These are phyloP conservation scores for Colletotrichum sojae DNA, from an alignment of 2,329 filamentous ascomycete genomes.

Conservation along the genomic window DNA sequence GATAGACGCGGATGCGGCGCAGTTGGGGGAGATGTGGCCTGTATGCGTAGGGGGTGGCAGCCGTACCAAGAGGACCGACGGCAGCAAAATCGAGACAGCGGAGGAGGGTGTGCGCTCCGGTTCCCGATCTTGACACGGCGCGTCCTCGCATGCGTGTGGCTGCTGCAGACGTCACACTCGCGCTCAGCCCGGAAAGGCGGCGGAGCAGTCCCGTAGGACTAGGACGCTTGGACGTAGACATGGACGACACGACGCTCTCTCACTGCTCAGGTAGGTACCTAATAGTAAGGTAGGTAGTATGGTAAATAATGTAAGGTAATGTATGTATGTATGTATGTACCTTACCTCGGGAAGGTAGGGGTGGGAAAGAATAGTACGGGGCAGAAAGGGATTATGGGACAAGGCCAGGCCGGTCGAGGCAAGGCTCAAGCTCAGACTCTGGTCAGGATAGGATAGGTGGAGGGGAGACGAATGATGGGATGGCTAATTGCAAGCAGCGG, in stretches of 20 bases:
- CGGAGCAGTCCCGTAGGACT: constrained; percentile 44
- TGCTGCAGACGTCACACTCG: constrained; percentile 41
- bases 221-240: constrained; percentile 51
- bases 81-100: constrained; percentile 35
- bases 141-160: constrained; percentile 12
- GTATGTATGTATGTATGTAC: no score
- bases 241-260: not conserved
- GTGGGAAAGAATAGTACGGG: not conserved
- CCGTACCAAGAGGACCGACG: not conserved
- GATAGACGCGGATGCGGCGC: constrained; percentile 38
- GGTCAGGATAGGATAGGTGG: not conserved
- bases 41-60: constrained; percentile 43
- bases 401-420: constrained; percentile 1
- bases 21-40: constrained; percentile 47
- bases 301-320: no score
- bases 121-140: constrained; percentile 38
- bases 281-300: no score
- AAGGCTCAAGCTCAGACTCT: not conserved
- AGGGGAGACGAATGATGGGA: constrained; percentile 34
- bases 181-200: constrained; percentile 36
- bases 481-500: constrained; percentile 39
- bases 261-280: no score
- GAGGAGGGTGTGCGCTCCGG: constrained; percentile 46
- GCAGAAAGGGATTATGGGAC: not conserved
- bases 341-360: no score